Conservation (phyloP, 2,329 filamentous ascomycete genomes). For the Tolypocladium paradoxum region DNA sequence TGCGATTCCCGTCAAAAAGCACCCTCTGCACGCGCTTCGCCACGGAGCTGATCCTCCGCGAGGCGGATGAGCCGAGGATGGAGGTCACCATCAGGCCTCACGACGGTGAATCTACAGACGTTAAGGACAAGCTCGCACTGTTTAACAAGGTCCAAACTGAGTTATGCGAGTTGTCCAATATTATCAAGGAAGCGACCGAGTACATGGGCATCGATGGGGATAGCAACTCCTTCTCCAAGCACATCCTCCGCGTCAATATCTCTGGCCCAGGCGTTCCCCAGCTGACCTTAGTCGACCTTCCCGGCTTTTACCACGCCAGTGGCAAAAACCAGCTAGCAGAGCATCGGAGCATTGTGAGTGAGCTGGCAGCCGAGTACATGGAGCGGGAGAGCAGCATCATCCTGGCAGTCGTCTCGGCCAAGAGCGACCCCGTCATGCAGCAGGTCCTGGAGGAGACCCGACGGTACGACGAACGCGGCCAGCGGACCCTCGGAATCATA, state of each 20-base stretch:
- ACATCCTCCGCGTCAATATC: constrained; percentile 37
- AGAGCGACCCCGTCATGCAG: constrained; percentile 47
- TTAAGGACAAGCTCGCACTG: constrained; percentile 11
- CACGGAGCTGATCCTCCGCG: constrained; percentile 50
- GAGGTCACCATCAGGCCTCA: constrained; percentile 21
- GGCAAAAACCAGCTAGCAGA: constrained; percentile 31
- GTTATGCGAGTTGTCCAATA: constrained; percentile 11
- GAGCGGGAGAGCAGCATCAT: constrained; percentile 44
- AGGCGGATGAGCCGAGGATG: constrained; percentile 17
- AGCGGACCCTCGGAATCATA: constrained; percentile 42
- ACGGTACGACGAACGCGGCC: constrained; percentile 10
- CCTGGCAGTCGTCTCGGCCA: constrained; percentile 44
- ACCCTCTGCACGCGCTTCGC: constrained; percentile 52
- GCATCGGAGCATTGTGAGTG: constrained; percentile 31
- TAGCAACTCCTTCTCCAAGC: constrained; percentile 28
- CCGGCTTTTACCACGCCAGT: constrained; percentile 41
- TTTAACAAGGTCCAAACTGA: background rate
- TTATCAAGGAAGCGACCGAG: constrained; percentile 28
- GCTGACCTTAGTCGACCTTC: constrained; percentile 49
- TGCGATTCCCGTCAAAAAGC: constrained; percentile 48
- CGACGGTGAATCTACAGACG: constrained; percentile 11
- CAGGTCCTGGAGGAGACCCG: constrained; percentile 35
- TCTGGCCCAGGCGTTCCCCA: constrained; percentile 36
- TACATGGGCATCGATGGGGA: constrained; percentile 36
- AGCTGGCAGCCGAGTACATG: constrained; percentile 46